These are phyloP conservation scores for Blumeria graminis DNA, from an alignment of 2,329 filamentous ascomycete genomes.

Conservation along the genomic window DNA sequence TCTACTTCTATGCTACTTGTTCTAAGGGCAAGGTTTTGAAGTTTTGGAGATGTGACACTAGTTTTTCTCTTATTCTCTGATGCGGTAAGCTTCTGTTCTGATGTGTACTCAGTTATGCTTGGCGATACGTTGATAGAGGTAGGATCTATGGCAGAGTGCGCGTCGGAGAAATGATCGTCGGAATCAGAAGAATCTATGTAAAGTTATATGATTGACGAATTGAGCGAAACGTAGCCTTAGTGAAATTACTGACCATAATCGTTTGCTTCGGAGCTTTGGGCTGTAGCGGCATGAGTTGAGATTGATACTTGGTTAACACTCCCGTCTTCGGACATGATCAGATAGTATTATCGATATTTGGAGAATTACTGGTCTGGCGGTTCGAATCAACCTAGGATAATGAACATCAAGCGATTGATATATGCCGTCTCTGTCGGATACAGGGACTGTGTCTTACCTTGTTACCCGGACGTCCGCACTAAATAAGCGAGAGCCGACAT, in stretches of 20 bases:
- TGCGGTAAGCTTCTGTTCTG: too few species aligned
- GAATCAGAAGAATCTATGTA: slow-evolving; percentile 31
- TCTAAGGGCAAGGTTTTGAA: slow-evolving; percentile 2
- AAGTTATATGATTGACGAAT: neutral
- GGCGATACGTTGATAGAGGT: slow-evolving; percentile 18
- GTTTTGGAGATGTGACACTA: slow-evolving; percentile 3
- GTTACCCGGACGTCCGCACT: too few species aligned
- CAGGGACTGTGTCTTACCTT: too few species aligned
- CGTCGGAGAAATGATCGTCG: slow-evolving; percentile 47
- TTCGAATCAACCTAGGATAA: too few species aligned
- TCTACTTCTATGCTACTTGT: too few species aligned
- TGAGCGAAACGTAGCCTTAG: too few species aligned
- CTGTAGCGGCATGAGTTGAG: neutral
- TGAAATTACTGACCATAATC: neutral
- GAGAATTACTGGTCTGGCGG: too few species aligned
- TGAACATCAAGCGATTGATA: too few species aligned
- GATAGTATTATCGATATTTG: too few species aligned
- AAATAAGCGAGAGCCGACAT: too few species aligned
- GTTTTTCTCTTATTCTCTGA: neutral
- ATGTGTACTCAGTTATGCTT: neutral
- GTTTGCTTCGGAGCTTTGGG: neutral
- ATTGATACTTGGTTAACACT: neutral
- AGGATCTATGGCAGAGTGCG: slow-evolving; percentile 26
- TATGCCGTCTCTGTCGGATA: too few species aligned
- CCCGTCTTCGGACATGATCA: neutral